Evolutionary conservation across 2,329 filamentous ascomycete genomes (phyloP).

Genomic region (Sclerotinia trifoliorum): DNA sequence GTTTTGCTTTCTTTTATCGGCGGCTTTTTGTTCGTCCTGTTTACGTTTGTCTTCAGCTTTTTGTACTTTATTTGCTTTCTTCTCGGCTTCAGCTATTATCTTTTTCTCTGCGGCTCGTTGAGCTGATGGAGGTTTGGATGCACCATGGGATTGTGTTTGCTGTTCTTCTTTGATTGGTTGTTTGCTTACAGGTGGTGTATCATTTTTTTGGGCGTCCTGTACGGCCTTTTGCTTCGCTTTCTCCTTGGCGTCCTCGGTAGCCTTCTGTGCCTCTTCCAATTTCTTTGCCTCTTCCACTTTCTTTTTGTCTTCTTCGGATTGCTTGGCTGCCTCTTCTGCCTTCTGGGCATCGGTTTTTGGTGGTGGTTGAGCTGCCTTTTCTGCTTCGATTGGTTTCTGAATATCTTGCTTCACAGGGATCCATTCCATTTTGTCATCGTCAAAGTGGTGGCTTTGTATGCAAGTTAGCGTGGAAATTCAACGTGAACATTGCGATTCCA

Average conservation of each 20-base stretch:
- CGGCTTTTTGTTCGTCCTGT: constrained; percentile 20
- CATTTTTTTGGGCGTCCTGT: constrained; percentile 5
- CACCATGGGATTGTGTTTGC: constrained; percentile 3
- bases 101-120: constrained; percentile 21
- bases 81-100: constrained; percentile 19
- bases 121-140: constrained; percentile 15
- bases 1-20: constrained; percentile 16
- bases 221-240: constrained; percentile 11
- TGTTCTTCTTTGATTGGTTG: constrained; percentile 16
- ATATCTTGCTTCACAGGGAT: constrained; percentile 24
- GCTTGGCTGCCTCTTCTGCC: constrained; percentile 28
- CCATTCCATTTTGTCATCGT: constrained; percentile 43
- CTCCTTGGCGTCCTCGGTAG: constrained; percentile 4
- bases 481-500: constrained; percentile 30
- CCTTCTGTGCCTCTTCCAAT: constrained; percentile 7
- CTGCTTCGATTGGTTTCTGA: constrained; percentile 22
- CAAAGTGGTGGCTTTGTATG: constrained; percentile 44
- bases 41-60: constrained; percentile 23
- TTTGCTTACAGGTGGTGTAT: constrained; percentile 17
- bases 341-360: background rate
- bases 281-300: constrained; percentile 26
- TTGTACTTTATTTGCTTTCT: constrained; percentile 19
- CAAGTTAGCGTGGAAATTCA: background rate
- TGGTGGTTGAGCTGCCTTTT: constrained; percentile 31
- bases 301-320: constrained; percentile 38